These are phyloP conservation scores for Gossypium anomalum DNA, from an alignment of 345 rosid species.

Conservation along the genomic window DNA sequence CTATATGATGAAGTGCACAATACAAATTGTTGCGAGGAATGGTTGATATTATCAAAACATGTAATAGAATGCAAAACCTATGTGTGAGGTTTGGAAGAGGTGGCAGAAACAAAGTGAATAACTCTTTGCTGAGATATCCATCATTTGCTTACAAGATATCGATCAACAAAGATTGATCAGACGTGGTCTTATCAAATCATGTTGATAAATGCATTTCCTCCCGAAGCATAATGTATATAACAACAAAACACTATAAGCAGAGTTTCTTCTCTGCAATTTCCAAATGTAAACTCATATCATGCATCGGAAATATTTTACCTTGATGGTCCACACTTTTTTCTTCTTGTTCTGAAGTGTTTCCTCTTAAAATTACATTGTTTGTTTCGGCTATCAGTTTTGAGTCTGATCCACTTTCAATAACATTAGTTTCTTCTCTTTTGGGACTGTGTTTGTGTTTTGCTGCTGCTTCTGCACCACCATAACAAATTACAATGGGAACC, in stretches of 20 bases:
- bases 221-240: neutral
- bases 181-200: neutral
- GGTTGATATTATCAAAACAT: neutral
- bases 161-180: neutral
- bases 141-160: slow-evolving; percentile 2
- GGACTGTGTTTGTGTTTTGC: slow-evolving; percentile 13
- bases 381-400: slow-evolving; percentile 17
- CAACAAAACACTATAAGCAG: slow-evolving; percentile 1
- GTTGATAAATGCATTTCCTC: neutral
- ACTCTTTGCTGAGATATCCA: neutral
- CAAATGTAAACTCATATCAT: neutral
- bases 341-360: slow-evolving; percentile 20
- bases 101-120: neutral
- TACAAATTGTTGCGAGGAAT: neutral
- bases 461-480: slow-evolving; percentile 17
- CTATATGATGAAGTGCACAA: neutral
- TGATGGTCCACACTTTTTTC: slow-evolving; percentile 15
- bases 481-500: slow-evolving; percentile 1
- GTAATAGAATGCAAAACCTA: neutral
- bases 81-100: neutral
- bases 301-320: slow-evolving; percentile 26
- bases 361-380: slow-evolving; percentile 9
- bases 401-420: slow-evolving; percentile 15
- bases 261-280: neutral
- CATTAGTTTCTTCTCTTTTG: slow-evolving; percentile 18